A percentile compares a stretch with the other conserved stretches of the same genome.
Conservation (phyloP, 306 rosid species). For the Oemleria cerasiformis region DNA sequence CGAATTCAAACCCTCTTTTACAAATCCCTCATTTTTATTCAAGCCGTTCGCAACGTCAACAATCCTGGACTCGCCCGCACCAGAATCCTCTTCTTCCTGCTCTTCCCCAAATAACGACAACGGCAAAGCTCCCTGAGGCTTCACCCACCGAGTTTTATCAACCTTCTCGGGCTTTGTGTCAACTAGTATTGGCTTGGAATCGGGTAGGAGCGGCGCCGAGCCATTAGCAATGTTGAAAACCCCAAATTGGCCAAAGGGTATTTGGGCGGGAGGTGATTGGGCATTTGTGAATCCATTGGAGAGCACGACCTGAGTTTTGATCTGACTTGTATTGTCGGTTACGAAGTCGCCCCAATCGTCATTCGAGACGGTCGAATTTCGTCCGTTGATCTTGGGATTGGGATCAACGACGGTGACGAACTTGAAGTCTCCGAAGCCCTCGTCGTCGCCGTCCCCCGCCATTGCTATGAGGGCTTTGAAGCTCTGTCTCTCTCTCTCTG, state of each 20-base stretch:
- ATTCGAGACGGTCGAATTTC: conserved; percentile 15
- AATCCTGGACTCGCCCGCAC: conserved; percentile 21
- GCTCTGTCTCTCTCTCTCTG: conserved; percentile 4
- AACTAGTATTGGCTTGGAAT: conserved; percentile 6
- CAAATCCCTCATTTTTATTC: conserved; percentile 26
- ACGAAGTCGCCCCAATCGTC: conserved; percentile 72
- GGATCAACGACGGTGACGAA: conserved; percentile 36
- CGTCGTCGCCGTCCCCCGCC: conserved; percentile 75
- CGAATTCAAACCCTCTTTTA: conserved; percentile 36
- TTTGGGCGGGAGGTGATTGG: conserved; percentile 20
- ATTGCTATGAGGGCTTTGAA: conserved; percentile 36
- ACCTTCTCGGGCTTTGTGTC: conserved; percentile 17
- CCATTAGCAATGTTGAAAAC: conserved; percentile 17
- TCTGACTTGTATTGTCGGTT: conserved; percentile 46
- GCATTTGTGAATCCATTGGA: conserved; percentile 25
- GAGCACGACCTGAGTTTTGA: conserved; percentile 25
- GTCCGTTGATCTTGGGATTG: conserved; percentile 19
- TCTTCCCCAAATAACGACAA: conserved; percentile 84
- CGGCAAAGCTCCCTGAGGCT: conserved; percentile 72
- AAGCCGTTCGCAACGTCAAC: conserved; percentile 23
- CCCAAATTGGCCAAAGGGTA: conserved; percentile 26
- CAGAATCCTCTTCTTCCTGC: conserved; percentile 33
- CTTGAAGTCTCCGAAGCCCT: conserved; percentile 72
- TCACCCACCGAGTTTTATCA: conserved; percentile 34
- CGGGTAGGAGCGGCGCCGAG: conserved; percentile 23